A percentile compares a stretch with the other conserved stretches of the same genome.
phyloP scores from a whole-genome alignment of 2,329 filamentous ascomycete species.

The Xylaria sp. region DNA sequence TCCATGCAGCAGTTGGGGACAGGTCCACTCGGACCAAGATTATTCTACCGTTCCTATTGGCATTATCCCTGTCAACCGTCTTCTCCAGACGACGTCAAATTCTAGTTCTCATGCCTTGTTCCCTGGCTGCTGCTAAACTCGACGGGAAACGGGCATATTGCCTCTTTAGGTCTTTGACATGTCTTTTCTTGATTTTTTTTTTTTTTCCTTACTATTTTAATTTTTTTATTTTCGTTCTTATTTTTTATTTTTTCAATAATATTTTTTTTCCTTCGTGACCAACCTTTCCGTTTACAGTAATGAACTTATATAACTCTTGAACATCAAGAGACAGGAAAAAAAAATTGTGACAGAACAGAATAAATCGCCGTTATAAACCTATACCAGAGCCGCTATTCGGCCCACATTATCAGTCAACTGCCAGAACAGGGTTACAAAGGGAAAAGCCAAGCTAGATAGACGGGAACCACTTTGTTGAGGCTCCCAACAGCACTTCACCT shows the following conservation, averaged over 20 bases:
- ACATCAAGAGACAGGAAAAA: not conserved
- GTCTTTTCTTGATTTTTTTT: not conserved
- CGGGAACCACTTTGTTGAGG: conserved; percentile 28
- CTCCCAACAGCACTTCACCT: conserved; percentile 13
- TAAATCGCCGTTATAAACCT: not conserved
- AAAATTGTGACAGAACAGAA: not conserved
- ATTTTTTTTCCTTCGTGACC: not conserved
- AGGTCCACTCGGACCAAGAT: not conserved
- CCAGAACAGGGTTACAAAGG: conserved; percentile 13
- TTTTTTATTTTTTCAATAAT: not conserved
- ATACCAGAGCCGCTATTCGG: conserved; percentile 10
- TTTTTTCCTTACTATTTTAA: not conserved
- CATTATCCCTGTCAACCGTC: conserved; percentile 10
- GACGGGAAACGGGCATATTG: conserved; percentile 23
- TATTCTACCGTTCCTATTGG: not conserved
- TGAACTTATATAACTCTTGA: not conserved
- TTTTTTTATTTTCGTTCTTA: not conserved
- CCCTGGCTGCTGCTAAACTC: not conserved
- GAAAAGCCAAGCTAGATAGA: conserved; percentile 9
- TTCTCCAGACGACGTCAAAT: conserved; percentile 7
- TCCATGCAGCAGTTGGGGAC: conserved; percentile 43
- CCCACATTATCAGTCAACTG: conserved; percentile 15
- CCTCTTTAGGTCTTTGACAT: conserved; percentile 10
- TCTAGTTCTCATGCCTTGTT: not conserved
- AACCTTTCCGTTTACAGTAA: conserved; percentile 12